Evolutionary conservation across 768 basidiomycete genomes (phyloP), one percentile per base, ranked within the genome.

Genomic region (Galerina marginata): DNA sequence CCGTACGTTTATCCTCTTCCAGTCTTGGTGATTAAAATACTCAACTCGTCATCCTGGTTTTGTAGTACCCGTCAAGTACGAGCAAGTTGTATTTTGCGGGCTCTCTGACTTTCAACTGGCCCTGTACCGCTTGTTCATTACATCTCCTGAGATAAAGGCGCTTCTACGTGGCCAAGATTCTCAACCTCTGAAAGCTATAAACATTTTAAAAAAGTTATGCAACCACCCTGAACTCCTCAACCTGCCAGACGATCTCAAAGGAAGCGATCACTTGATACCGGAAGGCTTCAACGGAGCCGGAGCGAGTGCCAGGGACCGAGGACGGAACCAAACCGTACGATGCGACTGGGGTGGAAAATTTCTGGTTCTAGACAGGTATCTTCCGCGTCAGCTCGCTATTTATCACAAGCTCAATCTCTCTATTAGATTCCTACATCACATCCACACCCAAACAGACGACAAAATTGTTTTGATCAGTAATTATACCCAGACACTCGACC

Each of bases 381-480:
- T 38, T 33, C 36, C 44, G 20, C 54, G 14, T 48, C 37, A 47
- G 26, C 11, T 33, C 12, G 29, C 29, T 7, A 36, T 6, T 6
- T 14, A 36, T 47, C 12, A 36, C 26, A 48, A 46, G 42, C 65
- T 33, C 29, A n/a, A 47, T 25, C 9, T 15, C 6, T 36, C 0
- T 23, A 25, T 12, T 59, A 95, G 95, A 68, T 95, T 97, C 74
- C 75, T 97, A 43, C 89, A 93, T 69, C 90, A 89, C 29, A 88
- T 98, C 45, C 84, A 83, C 56, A 88, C 86, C 10, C 83, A 89
- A 59, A 96, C 92, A 14, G 91, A 82, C 56, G 95, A 98, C 79
- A 98, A 98, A 79, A 96, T 97, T 59, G 95, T 98, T 14, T 78
- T 98, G 44, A 97, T 98, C 71, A 96, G 94, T 71, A 98, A 98